These are phyloP conservation scores for Stemphylium lycopersici DNA, from an alignment of 2,329 filamentous ascomycete species.

Conservation along the genomic window DNA sequence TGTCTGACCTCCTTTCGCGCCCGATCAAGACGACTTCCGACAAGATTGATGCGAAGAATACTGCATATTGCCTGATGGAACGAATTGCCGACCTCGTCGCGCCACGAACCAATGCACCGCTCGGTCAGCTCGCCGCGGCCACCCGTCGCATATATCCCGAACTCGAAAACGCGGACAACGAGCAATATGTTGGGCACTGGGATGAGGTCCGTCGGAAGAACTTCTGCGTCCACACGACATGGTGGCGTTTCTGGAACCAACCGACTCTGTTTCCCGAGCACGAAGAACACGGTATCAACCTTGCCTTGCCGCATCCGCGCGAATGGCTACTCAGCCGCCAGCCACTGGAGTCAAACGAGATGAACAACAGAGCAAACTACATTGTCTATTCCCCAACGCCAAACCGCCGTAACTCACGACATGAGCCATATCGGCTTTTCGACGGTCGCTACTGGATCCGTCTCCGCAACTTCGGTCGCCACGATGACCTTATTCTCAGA, in stretches of 20 bases:
- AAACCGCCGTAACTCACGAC: not conserved
- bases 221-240: constrained; percentile 30
- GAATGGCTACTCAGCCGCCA: constrained; percentile 41
- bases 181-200: not conserved
- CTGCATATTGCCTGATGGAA: constrained; percentile 54
- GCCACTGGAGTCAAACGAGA: constrained; percentile 17
- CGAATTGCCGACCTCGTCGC: constrained; percentile 58
- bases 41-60: constrained; percentile 28
- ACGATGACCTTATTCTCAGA: constrained; percentile 48
- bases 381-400: constrained; percentile 19
- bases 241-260: constrained; percentile 31
- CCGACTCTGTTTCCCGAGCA: constrained; percentile 19
- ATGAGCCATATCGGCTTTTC: constrained; percentile 54
- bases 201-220: constrained; percentile 13
- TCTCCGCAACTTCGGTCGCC: constrained; percentile 44
- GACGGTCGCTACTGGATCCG: constrained; percentile 64
- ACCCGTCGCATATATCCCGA: constrained; percentile 52
- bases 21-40: constrained; percentile 24
- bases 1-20: constrained; percentile 22
- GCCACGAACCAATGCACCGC: constrained; percentile 52
- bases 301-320: constrained; percentile 7
- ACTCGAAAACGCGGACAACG: constrained; percentile 14
- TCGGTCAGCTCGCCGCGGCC: constrained; percentile 52
- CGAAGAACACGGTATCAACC: constrained; percentile 3
- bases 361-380: not conserved